Base-by-base conservation (phyloP, 1,284 basidiomycete genomes). In the Ganoderma leucocontextum region DNA sequence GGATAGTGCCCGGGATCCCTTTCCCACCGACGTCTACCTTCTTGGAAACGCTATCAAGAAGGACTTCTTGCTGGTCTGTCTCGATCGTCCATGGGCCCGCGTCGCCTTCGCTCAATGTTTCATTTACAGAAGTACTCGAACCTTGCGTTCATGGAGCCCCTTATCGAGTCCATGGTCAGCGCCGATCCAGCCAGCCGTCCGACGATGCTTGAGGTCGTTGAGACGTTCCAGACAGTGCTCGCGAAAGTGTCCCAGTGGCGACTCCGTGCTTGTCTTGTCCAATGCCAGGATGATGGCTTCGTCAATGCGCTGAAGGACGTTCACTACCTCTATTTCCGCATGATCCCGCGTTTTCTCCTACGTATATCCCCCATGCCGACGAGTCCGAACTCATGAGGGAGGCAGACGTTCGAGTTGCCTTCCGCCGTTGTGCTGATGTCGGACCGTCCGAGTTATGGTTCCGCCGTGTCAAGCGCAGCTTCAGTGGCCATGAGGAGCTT, bases 31-130 rank as follows among this genome's bases (percentile, higher is more conserved):
- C 41, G 63, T 79, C 1, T 80, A 81, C 70, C 77, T 77, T 61
- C 59, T 79, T 10, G 79, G 79, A 0, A 77, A 77, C 41, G 25
- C 71, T 39, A 55, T 75, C 25, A 64, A 83, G 84, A 73, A 64
- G 42, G 44, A 52, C 19, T 65, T 71, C 49, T 13, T 65, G 22
- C 10, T 60, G 35, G 67, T 64, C 4, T 10, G 47, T 25, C 22
- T 49, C 22, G 10, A 49, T 22, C 22, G 9, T 12, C 2, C 22
- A 10, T 49, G n/a, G 19, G 9, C 22, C 9, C 10, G 22, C 2
- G n/a, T 49, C 3, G n/a, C 10, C 2, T 22, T 49, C 12, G 19
- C 12, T 49, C 22, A 22, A 12, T 2, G 41, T 42, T 6, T 42
- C 22, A 29, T 29, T 22, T 25, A 39, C 19, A 64, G 63, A 39